A percentile compares a stretch with the other conserved stretches of the same genome.
Evolutionary conservation across 2,329 filamentous ascomycete genomes (phyloP).

Genomic region (Aspergillus texensis): DNA sequence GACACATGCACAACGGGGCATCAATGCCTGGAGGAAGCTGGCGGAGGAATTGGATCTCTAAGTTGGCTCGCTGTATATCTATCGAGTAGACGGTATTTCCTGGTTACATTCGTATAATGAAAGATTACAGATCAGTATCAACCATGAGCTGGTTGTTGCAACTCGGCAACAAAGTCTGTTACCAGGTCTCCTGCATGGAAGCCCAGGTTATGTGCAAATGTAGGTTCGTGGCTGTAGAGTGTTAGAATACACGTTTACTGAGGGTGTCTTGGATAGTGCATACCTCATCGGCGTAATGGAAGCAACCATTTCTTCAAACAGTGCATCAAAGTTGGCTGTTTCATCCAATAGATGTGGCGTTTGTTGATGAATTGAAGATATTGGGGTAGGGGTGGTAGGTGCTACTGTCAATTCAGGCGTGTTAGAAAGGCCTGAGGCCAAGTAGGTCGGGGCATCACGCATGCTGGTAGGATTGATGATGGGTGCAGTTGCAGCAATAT

Average conservation of each 20-base stretch:
- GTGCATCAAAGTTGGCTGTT: background rate
- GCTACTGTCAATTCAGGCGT: background rate
- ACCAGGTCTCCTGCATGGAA: background rate
- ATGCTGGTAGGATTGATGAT: background rate
- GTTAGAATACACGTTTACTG: background rate
- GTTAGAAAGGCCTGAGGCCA: background rate
- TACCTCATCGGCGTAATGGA: constrained; percentile 11
- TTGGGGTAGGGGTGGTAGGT: background rate
- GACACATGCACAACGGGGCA: constrained; percentile 53
- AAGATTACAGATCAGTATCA: background rate
- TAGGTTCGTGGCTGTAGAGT: background rate
- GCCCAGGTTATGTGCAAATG: background rate
- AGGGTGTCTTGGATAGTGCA: background rate
- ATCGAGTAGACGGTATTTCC: background rate
- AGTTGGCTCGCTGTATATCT: rapidly evolving
- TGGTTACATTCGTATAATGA: background rate
- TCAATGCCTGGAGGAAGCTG: background rate
- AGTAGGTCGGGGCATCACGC: background rate
- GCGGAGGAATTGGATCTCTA: background rate
- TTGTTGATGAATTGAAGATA: background rate
- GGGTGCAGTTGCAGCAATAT: background rate
- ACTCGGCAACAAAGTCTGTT: background rate
- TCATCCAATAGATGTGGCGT: background rate
- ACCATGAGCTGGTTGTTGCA: background rate
- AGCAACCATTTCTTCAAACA: constrained; percentile 15